Base-by-base conservation (phyloP, 1,284 basidiomycete genomes). In the Vanrija sp. region DNA sequence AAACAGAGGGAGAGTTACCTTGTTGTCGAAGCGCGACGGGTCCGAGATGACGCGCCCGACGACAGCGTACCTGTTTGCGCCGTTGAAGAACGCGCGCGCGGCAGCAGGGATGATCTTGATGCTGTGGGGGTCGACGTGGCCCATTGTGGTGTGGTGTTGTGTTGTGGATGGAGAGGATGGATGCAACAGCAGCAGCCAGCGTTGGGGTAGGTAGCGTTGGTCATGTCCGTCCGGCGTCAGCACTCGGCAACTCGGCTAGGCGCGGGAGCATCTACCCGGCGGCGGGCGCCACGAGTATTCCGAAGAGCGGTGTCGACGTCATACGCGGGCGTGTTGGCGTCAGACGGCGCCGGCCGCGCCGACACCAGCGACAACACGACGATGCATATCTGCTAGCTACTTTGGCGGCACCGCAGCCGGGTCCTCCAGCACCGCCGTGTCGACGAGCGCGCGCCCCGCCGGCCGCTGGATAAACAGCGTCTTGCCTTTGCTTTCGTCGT, bases 31-130 rank as follows among this genome's bases (percentile, higher is more conserved):
- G 29, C 64, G 48, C 2, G 62, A 52, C 5, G 63, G 65, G 62
- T 75, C 72, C 25, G 60, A 65, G 38, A 73, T 45, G 25, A 69
- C 63, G 6, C 67, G 61, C 10, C 73, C 73, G 23, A 73, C 66
- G 28, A 75, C 72, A 15, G 69, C 71, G 54, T 65, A 75, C 29
- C 63, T 58, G 51, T 67, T 55, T 9, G 73, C 70, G 21, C 21
- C 21, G 34, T 48, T 43, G 49, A 75, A 64, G 61, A 75, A 75
- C 47, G 55, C 52, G 60, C 66, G 66, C 58, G 71, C 69, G 19
- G 65, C 65, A 15, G 49, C 49, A 23, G 61, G 55, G 42, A 59
- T 55, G 57, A 58, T 26, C 55, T 58, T 57, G 51, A 62, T 48
- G 52, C 52, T 54, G 57, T 59, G 57, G 49, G 61, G 60, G 53